These are phyloP conservation scores for Schwanniomyces occidentalis DNA, from an alignment of 805 yeast genomes.

Conservation along the genomic window DNA sequence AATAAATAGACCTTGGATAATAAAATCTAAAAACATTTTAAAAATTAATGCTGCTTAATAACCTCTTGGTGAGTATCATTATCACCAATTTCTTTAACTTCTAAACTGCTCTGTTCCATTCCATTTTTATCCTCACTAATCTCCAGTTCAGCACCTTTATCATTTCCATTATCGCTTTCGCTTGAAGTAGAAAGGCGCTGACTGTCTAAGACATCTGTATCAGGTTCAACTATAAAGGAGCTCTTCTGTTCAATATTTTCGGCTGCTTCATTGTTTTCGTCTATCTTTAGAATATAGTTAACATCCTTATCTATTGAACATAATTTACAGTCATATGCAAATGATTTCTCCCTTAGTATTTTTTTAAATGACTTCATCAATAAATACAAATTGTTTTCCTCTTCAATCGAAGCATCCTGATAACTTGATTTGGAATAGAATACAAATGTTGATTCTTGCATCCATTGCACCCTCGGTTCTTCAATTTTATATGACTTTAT, in stretches of 20 bases:
- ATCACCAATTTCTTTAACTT: too few relatives aligned
- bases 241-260: too few relatives aligned
- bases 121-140: too few relatives aligned
- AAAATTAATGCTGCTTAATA: too few relatives aligned
- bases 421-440: constrained; percentile 36
- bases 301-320: constrained; percentile 40
- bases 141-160: too few relatives aligned
- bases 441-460: constrained; percentile 42
- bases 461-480: constrained; percentile 38
- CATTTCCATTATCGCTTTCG: too few relatives aligned
- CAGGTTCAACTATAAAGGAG: too few relatives aligned
- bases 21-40: too few relatives aligned
- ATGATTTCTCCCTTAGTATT: constrained; percentile 35
- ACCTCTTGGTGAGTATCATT: too few relatives aligned
- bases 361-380: constrained; percentile 37
- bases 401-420: constrained; percentile 31
- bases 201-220: too few relatives aligned
- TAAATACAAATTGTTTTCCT: constrained; percentile 43
- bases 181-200: background rate
- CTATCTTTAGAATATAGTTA: constrained; percentile 17
- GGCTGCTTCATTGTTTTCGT: constrained; percentile 7
- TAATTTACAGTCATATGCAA: constrained; percentile 52
- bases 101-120: too few relatives aligned
- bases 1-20: too few relatives aligned
- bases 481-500: constrained; percentile 20